These are phyloP conservation scores for Pseudoscleropodium purum DNA, from an alignment of 225 moss, liverwort and hornwort genomes.

Conservation along the genomic window DNA sequence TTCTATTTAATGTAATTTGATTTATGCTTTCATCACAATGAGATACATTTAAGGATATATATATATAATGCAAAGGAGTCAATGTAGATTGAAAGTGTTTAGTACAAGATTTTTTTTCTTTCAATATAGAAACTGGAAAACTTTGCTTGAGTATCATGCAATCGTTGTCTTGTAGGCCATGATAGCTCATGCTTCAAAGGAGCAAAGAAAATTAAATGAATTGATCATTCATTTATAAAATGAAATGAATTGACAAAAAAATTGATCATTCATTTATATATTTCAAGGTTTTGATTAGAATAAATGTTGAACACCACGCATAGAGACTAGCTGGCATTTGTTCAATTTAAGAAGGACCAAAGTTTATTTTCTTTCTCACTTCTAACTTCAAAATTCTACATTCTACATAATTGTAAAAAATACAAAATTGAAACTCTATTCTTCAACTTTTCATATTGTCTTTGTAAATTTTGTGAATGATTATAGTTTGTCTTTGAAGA, in stretches of 20 bases:
- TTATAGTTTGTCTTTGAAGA: rapidly evolving
- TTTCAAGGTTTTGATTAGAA: background rate
- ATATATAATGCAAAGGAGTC: background rate
- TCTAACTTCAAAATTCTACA: background rate
- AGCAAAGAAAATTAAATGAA: too few relatives aligned
- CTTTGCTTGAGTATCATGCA: too few relatives aligned
- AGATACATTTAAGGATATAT: background rate
- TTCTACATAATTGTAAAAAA: background rate
- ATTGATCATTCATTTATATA: background rate
- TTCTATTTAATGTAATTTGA: background rate
- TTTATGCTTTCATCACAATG: background rate
- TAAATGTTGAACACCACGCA: background rate
- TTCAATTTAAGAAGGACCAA: background rate
- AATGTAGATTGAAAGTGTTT: background rate
- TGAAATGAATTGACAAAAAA: rapidly evolving
- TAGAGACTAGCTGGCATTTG: background rate
- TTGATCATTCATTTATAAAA: too few relatives aligned
- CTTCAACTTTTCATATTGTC: background rate
- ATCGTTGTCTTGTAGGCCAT: too few relatives aligned
- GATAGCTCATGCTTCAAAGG: too few relatives aligned
- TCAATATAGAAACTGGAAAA: too few relatives aligned
- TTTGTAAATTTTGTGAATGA: background rate
- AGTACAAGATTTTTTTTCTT: background rate
- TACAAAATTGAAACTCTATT: background rate
- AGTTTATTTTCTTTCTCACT: background rate